Conservation (phyloP, 2,329 filamentous ascomycete genomes). For the Exophiala phaeomuriformis region DNA sequence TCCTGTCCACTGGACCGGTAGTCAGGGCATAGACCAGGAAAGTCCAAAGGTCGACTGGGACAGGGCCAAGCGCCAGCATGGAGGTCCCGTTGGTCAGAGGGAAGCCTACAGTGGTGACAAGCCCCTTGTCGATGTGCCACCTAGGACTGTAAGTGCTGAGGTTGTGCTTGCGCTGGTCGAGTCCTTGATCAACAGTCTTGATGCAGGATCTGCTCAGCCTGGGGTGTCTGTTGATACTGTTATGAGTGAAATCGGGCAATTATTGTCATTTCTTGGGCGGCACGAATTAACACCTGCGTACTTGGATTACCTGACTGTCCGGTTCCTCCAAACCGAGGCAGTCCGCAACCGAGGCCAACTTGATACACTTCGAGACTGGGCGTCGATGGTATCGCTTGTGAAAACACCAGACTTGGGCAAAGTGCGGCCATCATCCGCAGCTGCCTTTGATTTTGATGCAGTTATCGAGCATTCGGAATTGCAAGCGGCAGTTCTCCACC, state of each 20-base stretch:
- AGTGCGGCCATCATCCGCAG: not conserved
- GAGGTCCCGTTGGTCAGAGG: constrained; percentile 13
- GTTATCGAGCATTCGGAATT: constrained; percentile 18
- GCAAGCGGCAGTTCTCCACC: constrained; percentile 30
- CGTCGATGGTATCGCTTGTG: not conserved
- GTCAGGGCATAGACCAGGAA: constrained; percentile 1
- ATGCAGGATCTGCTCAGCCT: constrained; percentile 28
- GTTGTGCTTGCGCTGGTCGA: constrained; percentile 51
- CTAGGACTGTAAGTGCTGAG: constrained; percentile 51
- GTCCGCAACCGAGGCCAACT: constrained; percentile 42
- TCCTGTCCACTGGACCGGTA: constrained; percentile 35
- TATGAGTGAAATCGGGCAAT: constrained; percentile 29
- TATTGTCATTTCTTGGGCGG: constrained; percentile 37
- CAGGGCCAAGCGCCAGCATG: constrained; percentile 9
- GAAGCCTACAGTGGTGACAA: constrained; percentile 21
- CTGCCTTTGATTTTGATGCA: constrained; percentile 10
- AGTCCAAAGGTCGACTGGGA: constrained; percentile 18
- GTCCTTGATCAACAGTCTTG: constrained; percentile 44
- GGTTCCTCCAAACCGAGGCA: constrained; percentile 45
- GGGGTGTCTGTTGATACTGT: constrained; percentile 1
- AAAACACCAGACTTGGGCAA: constrained; percentile 4
- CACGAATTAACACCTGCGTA: constrained; percentile 29
- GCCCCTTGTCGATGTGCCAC: constrained; percentile 37
- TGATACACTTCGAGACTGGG: constrained; percentile 33
- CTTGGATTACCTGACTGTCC: constrained; percentile 39